A percentile compares a stretch with the other conserved stretches of the same genome.
phyloP scores from a whole-genome alignment of 331 rosid genomes.

The Arachis monticola region DNA sequence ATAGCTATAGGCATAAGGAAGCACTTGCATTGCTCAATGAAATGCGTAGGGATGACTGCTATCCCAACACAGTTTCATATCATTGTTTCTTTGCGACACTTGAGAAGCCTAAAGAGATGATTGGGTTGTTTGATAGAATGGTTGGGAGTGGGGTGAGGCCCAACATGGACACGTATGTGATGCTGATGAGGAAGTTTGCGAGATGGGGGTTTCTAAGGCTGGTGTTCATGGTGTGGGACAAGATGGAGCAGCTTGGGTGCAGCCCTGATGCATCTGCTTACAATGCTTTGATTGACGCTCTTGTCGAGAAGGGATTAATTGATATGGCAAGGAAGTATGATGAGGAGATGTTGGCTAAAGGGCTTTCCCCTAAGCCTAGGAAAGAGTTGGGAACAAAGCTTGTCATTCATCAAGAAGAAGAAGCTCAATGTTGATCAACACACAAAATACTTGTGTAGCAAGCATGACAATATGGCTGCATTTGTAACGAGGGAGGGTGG shows the following conservation, averaged over 20 bases:
- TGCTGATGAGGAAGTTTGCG: slow-evolving; percentile 86
- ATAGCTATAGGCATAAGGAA: slow-evolving; percentile 65
- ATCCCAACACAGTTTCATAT: slow-evolving; percentile 65
- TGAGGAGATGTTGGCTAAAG: slow-evolving; percentile 83
- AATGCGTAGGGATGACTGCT: slow-evolving; percentile 59
- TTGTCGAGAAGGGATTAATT: slow-evolving; percentile 77
- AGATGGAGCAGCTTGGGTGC: slow-evolving; percentile 75
- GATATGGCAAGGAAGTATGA: slow-evolving; percentile 77
- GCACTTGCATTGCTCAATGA: slow-evolving; percentile 59
- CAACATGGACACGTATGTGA: slow-evolving; percentile 72
- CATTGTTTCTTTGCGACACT: slow-evolving; percentile 65
- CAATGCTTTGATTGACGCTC: slow-evolving; percentile 84
- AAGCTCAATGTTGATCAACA: slow-evolving; percentile 41
- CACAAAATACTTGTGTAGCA: not conserved
- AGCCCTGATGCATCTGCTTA: slow-evolving; percentile 86
- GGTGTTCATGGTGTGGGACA: slow-evolving; percentile 74
- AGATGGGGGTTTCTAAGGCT: slow-evolving; percentile 95
- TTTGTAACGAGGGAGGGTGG: too few species aligned
- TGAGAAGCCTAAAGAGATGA: slow-evolving; percentile 70
- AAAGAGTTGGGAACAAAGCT: slow-evolving; percentile 64
- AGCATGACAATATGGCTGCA: too few species aligned
- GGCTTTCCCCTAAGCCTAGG: slow-evolving; percentile 86
- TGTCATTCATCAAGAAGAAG: slow-evolving; percentile 29
- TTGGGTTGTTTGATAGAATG: slow-evolving; percentile 73
- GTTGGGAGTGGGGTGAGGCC: slow-evolving; percentile 73